Evolutionary conservation across 345 rosid species (phyloP), one percentile per base, ranked within the genome.

Genomic region (Xanthoceras sorbifolium): DNA sequence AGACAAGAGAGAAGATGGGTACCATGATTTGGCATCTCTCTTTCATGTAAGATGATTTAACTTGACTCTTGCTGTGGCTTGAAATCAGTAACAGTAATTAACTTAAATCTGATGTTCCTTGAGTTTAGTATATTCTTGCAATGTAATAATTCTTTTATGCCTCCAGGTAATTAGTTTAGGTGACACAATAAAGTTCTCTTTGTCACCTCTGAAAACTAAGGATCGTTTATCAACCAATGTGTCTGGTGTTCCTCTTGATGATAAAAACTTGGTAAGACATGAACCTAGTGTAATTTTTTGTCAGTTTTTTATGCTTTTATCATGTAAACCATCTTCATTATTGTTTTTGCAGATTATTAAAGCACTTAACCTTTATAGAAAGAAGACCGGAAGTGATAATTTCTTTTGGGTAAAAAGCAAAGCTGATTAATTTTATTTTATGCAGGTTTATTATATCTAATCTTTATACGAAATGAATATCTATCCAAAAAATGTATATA

Each of bases 11-110:
- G 97, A 89, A 80, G 99, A 96, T 79, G 99, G 97, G 71, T 96
- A 81, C 82, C 99, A 96, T 85, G 98, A 91, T 79, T 87, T 96
- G 81, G 98, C 99, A 4, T 96, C 98, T 77, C 91, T 93, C 52
- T 93, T 95, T 86, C 99, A 95, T 83, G 98, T 93, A 77, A 89
- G 92, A 64, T 69, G 3, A 26, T 72, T 48, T 6, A 12, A 66
- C 20, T 70, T 71, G 11, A 29, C 20, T 42, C 22, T 23, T 60
- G 15, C 9, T 25, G 4, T 5, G 14, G 22, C 46, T 25, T 72
- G 44, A 1, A 38, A 72, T 52, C n/a, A 28, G 10, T 52, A 42
- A 20, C 11, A 18, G 6, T 74, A 34, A 68, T 66, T 75, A 57
- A 20, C 9, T 46, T 50, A 14, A 20, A 18, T 42, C 28, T 68